Conservation (phyloP, 1,139 yeast genomes). For the Candida gigantensis region DNA sequence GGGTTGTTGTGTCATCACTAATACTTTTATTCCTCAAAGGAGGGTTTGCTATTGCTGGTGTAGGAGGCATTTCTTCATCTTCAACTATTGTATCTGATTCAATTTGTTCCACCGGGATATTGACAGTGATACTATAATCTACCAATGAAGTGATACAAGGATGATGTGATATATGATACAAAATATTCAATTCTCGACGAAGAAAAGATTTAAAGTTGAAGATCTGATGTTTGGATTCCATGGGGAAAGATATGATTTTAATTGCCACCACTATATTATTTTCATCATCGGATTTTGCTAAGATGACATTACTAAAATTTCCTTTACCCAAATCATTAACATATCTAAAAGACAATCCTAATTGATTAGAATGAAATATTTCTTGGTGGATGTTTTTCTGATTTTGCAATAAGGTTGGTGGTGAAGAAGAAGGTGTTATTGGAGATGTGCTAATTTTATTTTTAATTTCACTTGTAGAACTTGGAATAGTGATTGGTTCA, state of each 20-base stretch:
- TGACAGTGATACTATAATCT: slow-evolving; percentile 32
- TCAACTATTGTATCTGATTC: slow-evolving; percentile 12
- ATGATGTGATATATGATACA: slow-evolving; percentile 49
- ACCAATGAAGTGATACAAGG: slow-evolving; percentile 40
- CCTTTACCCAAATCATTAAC: slow-evolving; percentile 53
- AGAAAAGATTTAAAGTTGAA: slow-evolving; percentile 64
- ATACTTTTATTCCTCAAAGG: too few relatives aligned
- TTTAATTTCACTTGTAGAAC: slow-evolving; percentile 8
- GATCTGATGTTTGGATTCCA: slow-evolving; percentile 26
- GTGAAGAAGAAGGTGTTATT: slow-evolving; percentile 15
- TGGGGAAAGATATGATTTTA: slow-evolving; percentile 42
- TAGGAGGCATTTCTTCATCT: slow-evolving; percentile 13
- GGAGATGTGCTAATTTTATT: slow-evolving; percentile 11
- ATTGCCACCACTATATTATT: slow-evolving; percentile 32
- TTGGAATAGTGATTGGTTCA: slow-evolving; percentile 20
- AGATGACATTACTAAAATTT: slow-evolving; percentile 57
- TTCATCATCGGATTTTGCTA: slow-evolving; percentile 29
- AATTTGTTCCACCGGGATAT: slow-evolving; percentile 25
- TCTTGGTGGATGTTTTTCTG: neutral
- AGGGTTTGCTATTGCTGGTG: neutral
- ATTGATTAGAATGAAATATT: slow-evolving; percentile 17
- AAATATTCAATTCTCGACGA: slow-evolving; percentile 70
- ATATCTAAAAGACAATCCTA: slow-evolving; percentile 21
- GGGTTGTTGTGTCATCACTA: neutral
- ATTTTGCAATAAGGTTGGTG: slow-evolving; percentile 2